Evolutionary conservation across 345 rosid species (phyloP).

Genomic region (Salix caprea): DNA sequence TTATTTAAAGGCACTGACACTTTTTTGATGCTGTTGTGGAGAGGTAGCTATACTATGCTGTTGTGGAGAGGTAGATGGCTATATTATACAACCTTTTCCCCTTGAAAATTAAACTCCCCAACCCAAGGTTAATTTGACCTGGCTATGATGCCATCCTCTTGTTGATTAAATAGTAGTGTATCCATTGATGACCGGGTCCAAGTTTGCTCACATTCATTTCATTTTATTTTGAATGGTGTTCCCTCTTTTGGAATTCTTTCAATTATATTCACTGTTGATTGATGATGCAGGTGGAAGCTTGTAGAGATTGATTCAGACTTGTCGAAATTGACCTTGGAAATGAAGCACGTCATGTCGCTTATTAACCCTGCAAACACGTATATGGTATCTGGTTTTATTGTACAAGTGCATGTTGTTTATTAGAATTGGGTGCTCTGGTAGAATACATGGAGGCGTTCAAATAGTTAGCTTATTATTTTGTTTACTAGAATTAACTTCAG

Average conservation of each 20-base stretch:
- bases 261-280: slow-evolving; percentile 8
- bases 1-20: neutral
- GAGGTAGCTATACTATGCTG: too few species aligned
- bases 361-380: slow-evolving; percentile 84
- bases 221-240: slow-evolving; percentile 2
- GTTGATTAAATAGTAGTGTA: too few species aligned
- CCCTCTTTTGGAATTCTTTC: slow-evolving; percentile 1
- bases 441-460: slow-evolving; percentile 9
- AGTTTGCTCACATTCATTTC: neutral
- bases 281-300: slow-evolving; percentile 79
- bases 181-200: too few species aligned
- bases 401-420: neutral
- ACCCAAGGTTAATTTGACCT: neutral
- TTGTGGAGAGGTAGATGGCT: too few species aligned
- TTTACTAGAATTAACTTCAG: slow-evolving; percentile 1
- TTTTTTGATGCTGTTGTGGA: too few species aligned
- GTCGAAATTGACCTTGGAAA: slow-evolving; percentile 57
- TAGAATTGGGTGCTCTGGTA: neutral
- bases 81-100: too few species aligned
- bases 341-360: slow-evolving; percentile 72
- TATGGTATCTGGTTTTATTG: slow-evolving; percentile 48
- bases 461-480: slow-evolving; percentile 1
- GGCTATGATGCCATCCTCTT: neutral
- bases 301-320: slow-evolving; percentile 83
- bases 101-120: too few species aligned